Percentiles rank a stretch among this genome's conserved stretches.
phyloP scores from a whole-genome alignment of 2,329 filamentous ascomycete species.

The Alternaria gaisen region DNA sequence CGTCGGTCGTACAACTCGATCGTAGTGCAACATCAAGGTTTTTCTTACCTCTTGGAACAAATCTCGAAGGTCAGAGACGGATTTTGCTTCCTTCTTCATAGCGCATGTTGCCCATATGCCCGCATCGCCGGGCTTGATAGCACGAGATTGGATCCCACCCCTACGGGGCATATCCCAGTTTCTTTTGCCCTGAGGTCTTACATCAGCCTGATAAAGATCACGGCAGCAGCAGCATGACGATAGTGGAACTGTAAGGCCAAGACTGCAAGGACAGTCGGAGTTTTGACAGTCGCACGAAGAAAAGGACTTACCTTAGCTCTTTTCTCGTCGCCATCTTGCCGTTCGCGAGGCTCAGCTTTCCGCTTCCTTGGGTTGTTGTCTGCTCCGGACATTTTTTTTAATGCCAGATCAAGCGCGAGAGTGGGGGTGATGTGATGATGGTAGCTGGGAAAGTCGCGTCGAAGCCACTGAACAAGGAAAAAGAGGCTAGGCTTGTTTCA shows the following conservation, averaged over 20 bases:
- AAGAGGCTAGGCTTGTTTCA: constrained; percentile 15
- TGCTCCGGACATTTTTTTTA: constrained; percentile 22
- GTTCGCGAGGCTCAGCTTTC: constrained; percentile 46
- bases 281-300: constrained; percentile 20
- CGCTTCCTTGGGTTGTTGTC: constrained; percentile 44
- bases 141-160: constrained; percentile 39
- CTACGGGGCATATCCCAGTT: constrained; percentile 55
- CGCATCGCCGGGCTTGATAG: constrained; percentile 72
- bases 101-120: constrained; percentile 84
- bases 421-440: constrained; percentile 12
- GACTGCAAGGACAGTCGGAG: constrained; percentile 15
- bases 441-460: constrained; percentile 5
- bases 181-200: constrained; percentile 51
- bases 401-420: not conserved
- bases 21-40: not conserved
- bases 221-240: constrained; percentile 31
- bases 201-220: constrained; percentile 26
- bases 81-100: constrained; percentile 74
- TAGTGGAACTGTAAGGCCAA: constrained; percentile 23
- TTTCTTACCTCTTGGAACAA: constrained; percentile 71
- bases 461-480: constrained; percentile 7
- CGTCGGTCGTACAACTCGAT: not conserved
- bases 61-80: constrained; percentile 71
- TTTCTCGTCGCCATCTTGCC: constrained; percentile 43
- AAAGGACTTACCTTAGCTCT: constrained; percentile 49